phyloP scores from a whole-genome alignment of 75 land plant species.

The Pinus albicaulis region DNA sequence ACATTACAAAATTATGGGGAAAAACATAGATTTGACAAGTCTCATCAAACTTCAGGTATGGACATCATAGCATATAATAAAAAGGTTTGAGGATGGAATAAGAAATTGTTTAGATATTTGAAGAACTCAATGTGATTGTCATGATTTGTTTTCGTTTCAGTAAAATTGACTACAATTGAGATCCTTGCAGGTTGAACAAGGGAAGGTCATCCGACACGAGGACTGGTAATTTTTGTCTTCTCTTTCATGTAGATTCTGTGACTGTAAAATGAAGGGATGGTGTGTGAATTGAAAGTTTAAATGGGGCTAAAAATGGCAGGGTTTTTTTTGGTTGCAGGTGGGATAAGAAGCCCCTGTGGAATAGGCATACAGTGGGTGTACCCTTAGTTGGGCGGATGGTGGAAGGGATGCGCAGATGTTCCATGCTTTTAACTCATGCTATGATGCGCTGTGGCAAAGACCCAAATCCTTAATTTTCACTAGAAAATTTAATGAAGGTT shows the following conservation, averaged over 20 bases:
- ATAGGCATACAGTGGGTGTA: slow-evolving; percentile 53
- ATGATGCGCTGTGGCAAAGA: slow-evolving; percentile 92
- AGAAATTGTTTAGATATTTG: not conserved
- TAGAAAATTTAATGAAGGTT: not conserved
- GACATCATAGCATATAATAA: not conserved
- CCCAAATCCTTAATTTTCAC: slow-evolving; percentile 25
- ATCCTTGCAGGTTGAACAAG: slow-evolving; percentile 36
- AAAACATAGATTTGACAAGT: slow-evolving; percentile 61
- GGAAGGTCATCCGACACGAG: slow-evolving; percentile 80
- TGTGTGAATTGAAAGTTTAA: not conserved
- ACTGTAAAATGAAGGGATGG: too few species aligned
- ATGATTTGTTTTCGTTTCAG: not conserved
- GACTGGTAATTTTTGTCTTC: slow-evolving; percentile 45
- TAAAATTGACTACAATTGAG: not conserved
- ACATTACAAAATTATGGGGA: slow-evolving; percentile 71
- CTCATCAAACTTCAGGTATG: slow-evolving; percentile 65
- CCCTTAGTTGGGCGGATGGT: slow-evolving; percentile 62
- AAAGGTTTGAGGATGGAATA: not conserved
- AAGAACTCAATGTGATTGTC: not conserved
- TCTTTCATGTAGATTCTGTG: not conserved
- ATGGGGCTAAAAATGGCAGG: not conserved
- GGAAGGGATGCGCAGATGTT: slow-evolving; percentile 61
- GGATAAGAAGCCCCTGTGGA: slow-evolving; percentile 75
- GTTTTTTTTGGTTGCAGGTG: slow-evolving; percentile 49
- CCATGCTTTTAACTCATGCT: slow-evolving; percentile 77